Percentiles rank a stretch among this genome's conserved stretches.
These are phyloP conservation scores for Aspergillus hancockii DNA, from an alignment of 495 filamentous ascomycete genomes.

Conservation along the genomic window DNA sequence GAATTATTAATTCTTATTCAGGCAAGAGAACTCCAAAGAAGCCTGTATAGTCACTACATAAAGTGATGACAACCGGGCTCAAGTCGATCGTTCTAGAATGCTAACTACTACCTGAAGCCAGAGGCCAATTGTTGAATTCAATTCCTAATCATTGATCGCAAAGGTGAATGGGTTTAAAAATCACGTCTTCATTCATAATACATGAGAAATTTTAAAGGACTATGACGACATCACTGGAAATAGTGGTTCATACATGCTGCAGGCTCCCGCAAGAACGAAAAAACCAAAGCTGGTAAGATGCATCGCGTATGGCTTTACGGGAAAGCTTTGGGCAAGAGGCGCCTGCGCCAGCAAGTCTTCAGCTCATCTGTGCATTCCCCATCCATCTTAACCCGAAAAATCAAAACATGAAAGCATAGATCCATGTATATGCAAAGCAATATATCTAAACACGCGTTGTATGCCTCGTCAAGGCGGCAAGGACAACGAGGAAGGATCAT, in stretches of 20 bases:
- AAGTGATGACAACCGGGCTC: too few relatives aligned
- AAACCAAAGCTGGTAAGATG: constrained; percentile 12
- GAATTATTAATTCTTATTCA: too few relatives aligned
- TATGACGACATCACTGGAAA: background rate
- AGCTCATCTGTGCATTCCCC: constrained; percentile 2
- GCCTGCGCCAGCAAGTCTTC: constrained; percentile 18
- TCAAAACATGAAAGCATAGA: constrained; percentile 6
- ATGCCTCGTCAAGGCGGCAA: constrained; percentile 9
- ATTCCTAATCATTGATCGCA: background rate
- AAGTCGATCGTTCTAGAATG: too few relatives aligned
- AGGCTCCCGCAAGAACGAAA: background rate
- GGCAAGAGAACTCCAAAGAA: too few relatives aligned
- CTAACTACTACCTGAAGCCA: too few relatives aligned
- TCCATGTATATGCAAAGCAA: constrained; percentile 6
- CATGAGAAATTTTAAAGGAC: constrained; percentile 1
- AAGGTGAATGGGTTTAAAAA: background rate
- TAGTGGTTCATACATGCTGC: constrained; percentile 6
- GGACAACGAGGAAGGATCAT: constrained; percentile 23
- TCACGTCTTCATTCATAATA: constrained; percentile 8
- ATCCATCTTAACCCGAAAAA: background rate
- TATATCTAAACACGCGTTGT: constrained; percentile 2
- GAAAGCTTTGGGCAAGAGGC: constrained; percentile 10
- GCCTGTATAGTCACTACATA: too few relatives aligned
- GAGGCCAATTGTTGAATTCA: too few relatives aligned
- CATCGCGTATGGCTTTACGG: background rate